Evolutionary conservation across 1,139 yeast genomes (phyloP).

Genomic region (Scheffersomyces lignicola): DNA sequence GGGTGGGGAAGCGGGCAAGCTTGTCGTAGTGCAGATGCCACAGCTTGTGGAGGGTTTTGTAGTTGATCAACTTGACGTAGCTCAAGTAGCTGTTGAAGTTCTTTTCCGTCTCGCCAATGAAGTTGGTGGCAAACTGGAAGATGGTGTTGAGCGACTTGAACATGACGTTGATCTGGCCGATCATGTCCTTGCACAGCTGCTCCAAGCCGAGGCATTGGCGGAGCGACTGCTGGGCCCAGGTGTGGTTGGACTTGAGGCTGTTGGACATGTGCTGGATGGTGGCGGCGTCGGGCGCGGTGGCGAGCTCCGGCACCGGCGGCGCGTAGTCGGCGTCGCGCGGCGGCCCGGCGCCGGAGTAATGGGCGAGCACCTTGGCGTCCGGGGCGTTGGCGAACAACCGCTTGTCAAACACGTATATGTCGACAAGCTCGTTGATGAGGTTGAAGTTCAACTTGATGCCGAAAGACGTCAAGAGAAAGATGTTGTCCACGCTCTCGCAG

Average conservation of each 20-base stretch:
- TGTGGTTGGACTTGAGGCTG: constrained; percentile 23
- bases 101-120: constrained; percentile 52
- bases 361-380: constrained; percentile 7
- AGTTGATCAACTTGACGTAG: constrained; percentile 44
- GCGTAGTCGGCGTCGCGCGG: not conserved
- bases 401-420: constrained; percentile 62
- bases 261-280: constrained; percentile 22
- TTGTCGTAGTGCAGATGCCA: constrained; percentile 51
- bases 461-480: constrained; percentile 63
- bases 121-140: constrained; percentile 57
- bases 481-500: constrained; percentile 40
- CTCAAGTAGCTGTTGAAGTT: constrained; percentile 50
- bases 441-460: constrained; percentile 61
- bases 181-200: constrained; percentile 19
- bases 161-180: constrained; percentile 37
- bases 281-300: constrained; percentile 2
- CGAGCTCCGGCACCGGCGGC: constrained; percentile 9
- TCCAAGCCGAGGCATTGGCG: constrained; percentile 21
- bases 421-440: constrained; percentile 46
- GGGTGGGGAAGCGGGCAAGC: constrained; percentile 36
- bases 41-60: constrained; percentile 44
- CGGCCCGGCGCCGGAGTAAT: not conserved
- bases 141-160: constrained; percentile 57
- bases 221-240: constrained; percentile 28
- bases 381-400: constrained; percentile 37